Percentiles rank a stretch among this genome's conserved stretches.
Evolutionary conservation across 2,329 filamentous ascomycete genomes (phyloP).

Genomic region (Endocalyx cinctus): DNA sequence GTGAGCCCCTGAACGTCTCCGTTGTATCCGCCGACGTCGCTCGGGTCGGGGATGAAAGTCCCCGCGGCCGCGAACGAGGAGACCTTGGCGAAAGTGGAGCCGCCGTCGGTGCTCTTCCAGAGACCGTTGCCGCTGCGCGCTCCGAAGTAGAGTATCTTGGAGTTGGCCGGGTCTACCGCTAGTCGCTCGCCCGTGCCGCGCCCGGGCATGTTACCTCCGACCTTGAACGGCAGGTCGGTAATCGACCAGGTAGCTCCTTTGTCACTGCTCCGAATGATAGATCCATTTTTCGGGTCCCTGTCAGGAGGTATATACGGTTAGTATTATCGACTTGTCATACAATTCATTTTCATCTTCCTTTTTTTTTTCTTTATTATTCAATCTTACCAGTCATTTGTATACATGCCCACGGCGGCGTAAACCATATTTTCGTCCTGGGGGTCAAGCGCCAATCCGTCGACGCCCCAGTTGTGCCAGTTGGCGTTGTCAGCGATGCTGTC

Average conservation of each 20-base stretch:
- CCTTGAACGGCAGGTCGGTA: constrained; percentile 51
- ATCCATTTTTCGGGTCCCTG: constrained; percentile 50
- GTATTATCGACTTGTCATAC: too few species aligned
- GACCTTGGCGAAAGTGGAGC: constrained; percentile 50
- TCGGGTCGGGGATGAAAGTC: constrained; percentile 41
- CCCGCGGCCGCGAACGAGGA: constrained; percentile 47
- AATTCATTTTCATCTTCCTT: too few species aligned
- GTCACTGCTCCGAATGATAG: constrained; percentile 51
- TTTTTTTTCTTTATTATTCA: too few species aligned
- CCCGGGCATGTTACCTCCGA: constrained; percentile 59
- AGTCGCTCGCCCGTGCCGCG: constrained; percentile 55
- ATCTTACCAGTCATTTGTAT: constrained; percentile 51
- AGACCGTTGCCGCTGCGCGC: constrained; percentile 55
- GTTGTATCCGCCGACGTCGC: constrained; percentile 39
- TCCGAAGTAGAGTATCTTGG: constrained; percentile 54
- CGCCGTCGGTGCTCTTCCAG: constrained; percentile 53
- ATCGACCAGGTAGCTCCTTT: constrained; percentile 47
- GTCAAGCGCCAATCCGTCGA: constrained; percentile 53
- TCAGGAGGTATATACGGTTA: too few species aligned
- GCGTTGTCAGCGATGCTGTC: constrained; percentile 39
- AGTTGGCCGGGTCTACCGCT: constrained; percentile 53
- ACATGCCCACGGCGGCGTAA: constrained; percentile 52
- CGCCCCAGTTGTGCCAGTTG: constrained; percentile 51
- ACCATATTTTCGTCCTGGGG: constrained; percentile 47
- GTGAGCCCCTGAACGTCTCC: constrained; percentile 44